phyloP scores from a whole-genome alignment of 345 rosid genomes.

The Passiflora organensis region DNA sequence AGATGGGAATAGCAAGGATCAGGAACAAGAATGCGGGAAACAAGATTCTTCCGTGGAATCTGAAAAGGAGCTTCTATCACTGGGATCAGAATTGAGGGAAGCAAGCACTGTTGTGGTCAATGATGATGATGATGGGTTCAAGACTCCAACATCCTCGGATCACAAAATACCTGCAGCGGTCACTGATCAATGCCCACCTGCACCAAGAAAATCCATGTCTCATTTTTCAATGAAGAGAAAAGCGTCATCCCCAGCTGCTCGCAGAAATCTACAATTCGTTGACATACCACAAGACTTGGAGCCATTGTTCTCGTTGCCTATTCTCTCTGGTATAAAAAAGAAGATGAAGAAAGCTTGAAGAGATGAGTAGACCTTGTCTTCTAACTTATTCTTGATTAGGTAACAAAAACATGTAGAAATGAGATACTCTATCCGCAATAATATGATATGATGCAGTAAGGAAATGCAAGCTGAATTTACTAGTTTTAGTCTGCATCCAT shows the following conservation, averaged over 20 bases:
- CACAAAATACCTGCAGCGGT: slow-evolving; percentile 14
- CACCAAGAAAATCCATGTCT: slow-evolving; percentile 20
- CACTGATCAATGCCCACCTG: slow-evolving; percentile 23
- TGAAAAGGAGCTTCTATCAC: neutral
- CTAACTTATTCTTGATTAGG: neutral
- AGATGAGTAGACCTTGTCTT: slow-evolving; percentile 11
- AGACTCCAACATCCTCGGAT: slow-evolving; percentile 22
- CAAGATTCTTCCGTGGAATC: neutral
- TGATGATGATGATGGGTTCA: slow-evolving; percentile 18
- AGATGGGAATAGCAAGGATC: neutral
- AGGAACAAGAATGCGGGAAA: neutral
- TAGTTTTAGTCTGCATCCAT: neutral
- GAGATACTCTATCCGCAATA: no score
- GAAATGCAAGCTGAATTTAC: neutral
- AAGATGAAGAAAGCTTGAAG: slow-evolving; percentile 60
- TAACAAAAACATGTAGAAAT: neutral
- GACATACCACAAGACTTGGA: slow-evolving; percentile 47
- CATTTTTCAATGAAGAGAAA: slow-evolving; percentile 30
- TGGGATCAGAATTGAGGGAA: slow-evolving; percentile 4
- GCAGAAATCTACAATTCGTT: slow-evolving; percentile 19
- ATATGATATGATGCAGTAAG: neutral
- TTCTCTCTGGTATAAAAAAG: slow-evolving; percentile 7
- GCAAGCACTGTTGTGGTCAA: neutral
- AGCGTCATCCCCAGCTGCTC: neutral
- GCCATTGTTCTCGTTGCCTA: slow-evolving; percentile 29